Evolutionary conservation across 108 stramenopile species (phyloP).

Genomic region (Chaetoceros tenuissimus): DNA sequence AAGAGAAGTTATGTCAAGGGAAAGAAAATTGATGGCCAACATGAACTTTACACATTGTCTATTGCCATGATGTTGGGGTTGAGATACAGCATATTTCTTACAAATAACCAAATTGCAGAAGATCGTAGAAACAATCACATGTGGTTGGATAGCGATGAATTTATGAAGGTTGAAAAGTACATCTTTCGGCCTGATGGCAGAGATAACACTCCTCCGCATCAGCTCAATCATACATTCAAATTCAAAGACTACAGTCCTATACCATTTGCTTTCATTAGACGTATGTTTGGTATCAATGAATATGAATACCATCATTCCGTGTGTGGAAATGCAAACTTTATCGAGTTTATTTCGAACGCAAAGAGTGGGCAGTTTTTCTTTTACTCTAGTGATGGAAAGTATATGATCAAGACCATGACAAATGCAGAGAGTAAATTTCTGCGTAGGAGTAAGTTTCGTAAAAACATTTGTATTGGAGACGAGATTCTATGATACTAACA

Average conservation of each 20-base stretch:
- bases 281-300: constrained; percentile 88
- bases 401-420: constrained; percentile 98
- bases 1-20: constrained; percentile 70
- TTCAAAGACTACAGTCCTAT: constrained; percentile 96
- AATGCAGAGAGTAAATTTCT: constrained; percentile 95
- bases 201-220: constrained; percentile 82
- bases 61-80: constrained; percentile 98
- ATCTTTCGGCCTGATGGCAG: constrained; percentile 76
- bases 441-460: constrained; percentile 48
- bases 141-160: constrained; percentile 77
- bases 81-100: constrained; percentile 73
- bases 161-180: constrained; percentile 88
- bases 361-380: constrained; percentile 99
- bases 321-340: constrained; percentile 95
- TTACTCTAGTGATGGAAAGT: constrained; percentile 96
- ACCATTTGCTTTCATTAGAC: constrained; percentile 81
- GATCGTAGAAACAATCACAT: constrained; percentile 24
- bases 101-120: constrained; percentile 52
- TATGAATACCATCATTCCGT: constrained; percentile 90
- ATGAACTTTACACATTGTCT: constrained; percentile 90
- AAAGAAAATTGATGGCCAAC: constrained; percentile 89
- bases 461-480: background rate
- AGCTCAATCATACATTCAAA: constrained; percentile 95
- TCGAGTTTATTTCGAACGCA: constrained; percentile 98
- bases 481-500: background rate